Conservation (phyloP, 805 yeast genomes). For the Saturnispora silvae region DNA sequence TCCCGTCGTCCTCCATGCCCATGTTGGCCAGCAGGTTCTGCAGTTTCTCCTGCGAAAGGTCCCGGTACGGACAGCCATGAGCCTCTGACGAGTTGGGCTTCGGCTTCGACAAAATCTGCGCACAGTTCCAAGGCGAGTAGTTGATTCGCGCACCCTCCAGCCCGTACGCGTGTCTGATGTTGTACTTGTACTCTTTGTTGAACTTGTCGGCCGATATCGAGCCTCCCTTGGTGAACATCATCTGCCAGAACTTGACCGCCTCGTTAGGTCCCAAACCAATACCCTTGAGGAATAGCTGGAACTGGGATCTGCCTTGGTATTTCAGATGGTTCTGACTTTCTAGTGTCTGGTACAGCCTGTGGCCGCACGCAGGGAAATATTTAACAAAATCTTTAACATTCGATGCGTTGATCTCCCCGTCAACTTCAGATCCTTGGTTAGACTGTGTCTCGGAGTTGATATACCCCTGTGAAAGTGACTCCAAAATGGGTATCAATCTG, state of each 20-base stretch:
- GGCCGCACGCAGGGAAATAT: conserved; percentile 71
- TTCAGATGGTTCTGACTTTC: conserved; percentile 59
- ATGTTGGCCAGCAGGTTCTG: conserved; percentile 43
- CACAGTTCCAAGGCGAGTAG: conserved; percentile 80
- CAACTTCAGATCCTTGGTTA: conserved; percentile 4
- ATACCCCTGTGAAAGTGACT: conserved; percentile 67
- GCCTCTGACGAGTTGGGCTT: conserved; percentile 56
- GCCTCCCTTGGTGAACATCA: conserved; percentile 47
- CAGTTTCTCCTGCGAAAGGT: conserved; percentile 55
- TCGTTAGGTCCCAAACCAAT: conserved; percentile 84
- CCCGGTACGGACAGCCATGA: conserved; percentile 93
- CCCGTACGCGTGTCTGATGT: conserved; percentile 83
- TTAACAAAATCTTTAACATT: conserved; percentile 45
- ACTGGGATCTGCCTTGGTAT: conserved; percentile 77
- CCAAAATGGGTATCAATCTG: conserved; percentile 72
- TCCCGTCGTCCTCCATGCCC: conserved; percentile 51
- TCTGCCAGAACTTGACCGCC: conserved; percentile 76
- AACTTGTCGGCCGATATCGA: conserved; percentile 62
- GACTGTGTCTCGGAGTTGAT: conserved; percentile 38
- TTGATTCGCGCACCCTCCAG: conserved; percentile 82
- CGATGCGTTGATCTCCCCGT: conserved; percentile 40
- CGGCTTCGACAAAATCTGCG: conserved; percentile 61
- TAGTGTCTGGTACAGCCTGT: conserved; percentile 51
- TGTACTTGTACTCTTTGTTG: conserved; percentile 81
- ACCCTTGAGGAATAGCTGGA: conserved; percentile 77